Base-by-base conservation (phyloP, 1,284 basidiomycete genomes). In the Xerocomus cyaneibrunnescens region DNA sequence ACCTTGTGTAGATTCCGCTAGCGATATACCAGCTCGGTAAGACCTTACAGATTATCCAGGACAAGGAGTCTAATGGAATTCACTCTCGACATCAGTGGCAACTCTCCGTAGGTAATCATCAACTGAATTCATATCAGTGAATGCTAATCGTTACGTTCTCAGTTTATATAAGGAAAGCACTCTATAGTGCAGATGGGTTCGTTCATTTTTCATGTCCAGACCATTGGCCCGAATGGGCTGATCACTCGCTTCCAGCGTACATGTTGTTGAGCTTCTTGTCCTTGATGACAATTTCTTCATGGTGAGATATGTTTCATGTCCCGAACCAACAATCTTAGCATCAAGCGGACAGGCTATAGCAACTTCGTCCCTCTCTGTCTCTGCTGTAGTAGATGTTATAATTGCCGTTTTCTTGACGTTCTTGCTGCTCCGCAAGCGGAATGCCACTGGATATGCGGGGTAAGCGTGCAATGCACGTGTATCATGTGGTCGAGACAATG, bases 171-270 rank as follows among this genome's bases (percentile, higher is more conserved):
- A 14, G 1, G 16, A 48, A 46, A 14, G 19, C 45, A 6, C 27
- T 62, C 27, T 50, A 55, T 22, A 40, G 7, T 16, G 32, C 27
- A 0, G 22, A 60, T n/a, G 47, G 55, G 60, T 62, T 14, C 5
- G 48, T 46, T 38, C 2, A 5, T 12, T 28, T 27, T 7, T 19
- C 12, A n/a, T 25, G 30, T 10, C 6, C 3, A 13, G 4, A 21
- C 6, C 17, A 16, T 30, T 23, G 27, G 9, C 32, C 9, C 10
- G 10, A 9, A 27, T 27, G 25, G 28, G 7, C 1, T 28, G 27
- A 7, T 16, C 7, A 13, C 19, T 27, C 19, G 0, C 3, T 21
- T 40, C 13, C 23, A 58, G 57, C 16, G 1, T 38, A 19, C 58
- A 37, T 2, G 42, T 31, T 12, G 19, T 38, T 28, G 4, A 28